Conservation (phyloP, 1,139 yeast genomes). For the Martiniozyma asiatica region DNA sequence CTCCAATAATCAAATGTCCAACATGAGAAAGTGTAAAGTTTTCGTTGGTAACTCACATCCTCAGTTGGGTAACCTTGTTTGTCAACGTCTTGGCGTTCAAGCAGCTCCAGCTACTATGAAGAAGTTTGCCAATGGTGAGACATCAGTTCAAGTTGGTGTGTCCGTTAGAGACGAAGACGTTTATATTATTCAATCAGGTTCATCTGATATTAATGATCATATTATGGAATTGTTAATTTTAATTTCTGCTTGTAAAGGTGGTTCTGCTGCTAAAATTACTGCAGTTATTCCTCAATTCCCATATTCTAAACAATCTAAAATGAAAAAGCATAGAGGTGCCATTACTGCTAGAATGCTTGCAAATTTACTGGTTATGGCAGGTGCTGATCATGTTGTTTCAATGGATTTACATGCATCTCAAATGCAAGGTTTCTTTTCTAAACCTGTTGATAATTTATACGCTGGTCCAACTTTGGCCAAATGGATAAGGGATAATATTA, state of each 20-base stretch:
- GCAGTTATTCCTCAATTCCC: constrained; percentile 98
- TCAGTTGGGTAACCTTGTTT: constrained; percentile 78
- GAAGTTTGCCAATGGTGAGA: constrained; percentile 94
- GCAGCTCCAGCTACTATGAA: constrained; percentile 91
- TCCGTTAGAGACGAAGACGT: constrained; percentile 95
- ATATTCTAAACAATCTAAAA: constrained; percentile 91
- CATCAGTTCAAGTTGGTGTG: constrained; percentile 89
- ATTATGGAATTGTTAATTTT: constrained; percentile 91
- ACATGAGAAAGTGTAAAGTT: constrained; percentile 92
- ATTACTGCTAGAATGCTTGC: constrained; percentile 99
- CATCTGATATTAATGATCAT: constrained; percentile 82
- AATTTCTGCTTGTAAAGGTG: constrained; percentile 93
- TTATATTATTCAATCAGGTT: constrained; percentile 89
- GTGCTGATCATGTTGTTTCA: constrained; percentile 96
- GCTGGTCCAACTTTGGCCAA: constrained; percentile 95
- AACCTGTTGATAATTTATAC: constrained; percentile 91
- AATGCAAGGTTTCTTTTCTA: constrained; percentile 97
- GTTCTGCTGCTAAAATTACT: constrained; percentile 91
- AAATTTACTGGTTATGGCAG: constrained; percentile 89
- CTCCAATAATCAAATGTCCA: constrained; percentile 3
- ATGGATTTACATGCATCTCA: constrained; percentile 98
- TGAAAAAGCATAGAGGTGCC: constrained; percentile 98
- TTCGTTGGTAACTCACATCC: constrained; percentile 97
- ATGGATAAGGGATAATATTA: constrained; percentile 89
- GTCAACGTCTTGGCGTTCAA: constrained; percentile 82